A percentile compares a stretch with the other conserved stretches of the same genome.
phyloP scores from a whole-genome alignment of 75 land plant genomes.

The Picea sitchensis region DNA sequence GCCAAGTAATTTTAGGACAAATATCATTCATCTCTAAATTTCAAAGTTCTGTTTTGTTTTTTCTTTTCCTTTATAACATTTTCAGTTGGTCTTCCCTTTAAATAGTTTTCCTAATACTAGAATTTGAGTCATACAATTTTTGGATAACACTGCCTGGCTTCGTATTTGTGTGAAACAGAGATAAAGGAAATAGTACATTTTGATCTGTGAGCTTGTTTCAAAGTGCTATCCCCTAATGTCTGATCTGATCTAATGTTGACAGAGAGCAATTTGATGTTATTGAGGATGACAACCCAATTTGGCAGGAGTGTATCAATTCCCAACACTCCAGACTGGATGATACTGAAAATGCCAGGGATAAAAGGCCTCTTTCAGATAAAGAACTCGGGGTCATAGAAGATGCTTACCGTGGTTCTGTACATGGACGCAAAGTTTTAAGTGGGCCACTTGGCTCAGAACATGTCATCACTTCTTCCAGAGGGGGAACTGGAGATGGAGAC shows the following conservation, averaged over 20 bases:
- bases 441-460: conserved; percentile 10
- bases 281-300: background rate
- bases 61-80: background rate
- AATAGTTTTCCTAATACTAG: background rate
- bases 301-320: conserved; percentile 4
- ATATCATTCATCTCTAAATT: background rate
- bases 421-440: conserved; percentile 1
- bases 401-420: background rate
- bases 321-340: background rate
- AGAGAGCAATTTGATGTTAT: conserved; percentile 3
- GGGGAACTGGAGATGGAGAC: conserved; percentile 5
- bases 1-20: background rate
- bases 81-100: background rate
- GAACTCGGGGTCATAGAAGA: background rate
- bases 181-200: background rate
- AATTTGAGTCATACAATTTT: background rate
- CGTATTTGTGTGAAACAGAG: background rate
- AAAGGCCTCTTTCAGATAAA: background rate
- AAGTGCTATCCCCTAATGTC: background rate
- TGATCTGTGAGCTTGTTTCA: background rate
- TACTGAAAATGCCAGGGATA: conserved; percentile 1
- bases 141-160: background rate
- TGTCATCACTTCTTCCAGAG: background rate
- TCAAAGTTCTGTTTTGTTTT: background rate
- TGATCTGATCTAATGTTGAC: background rate